Evolutionary conservation across 305 asterid species (phyloP).

Genomic region (Fraxinus platypoda): DNA sequence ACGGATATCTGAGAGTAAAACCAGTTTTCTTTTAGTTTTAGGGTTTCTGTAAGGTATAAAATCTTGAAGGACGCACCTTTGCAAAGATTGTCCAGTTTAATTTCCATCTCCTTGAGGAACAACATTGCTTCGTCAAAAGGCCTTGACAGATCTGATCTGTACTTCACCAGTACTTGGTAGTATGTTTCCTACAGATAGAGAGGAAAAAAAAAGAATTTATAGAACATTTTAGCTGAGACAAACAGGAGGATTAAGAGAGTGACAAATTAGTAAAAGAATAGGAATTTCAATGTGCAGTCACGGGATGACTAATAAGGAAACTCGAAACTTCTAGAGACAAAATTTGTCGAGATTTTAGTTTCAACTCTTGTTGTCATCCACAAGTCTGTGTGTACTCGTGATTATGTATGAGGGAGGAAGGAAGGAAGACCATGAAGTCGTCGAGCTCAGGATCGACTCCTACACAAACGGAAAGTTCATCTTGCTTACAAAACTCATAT

Average conservation of each 20-base stretch:
- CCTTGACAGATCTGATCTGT: slow-evolving; percentile 68
- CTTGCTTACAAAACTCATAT: slow-evolving; percentile 34
- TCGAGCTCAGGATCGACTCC: slow-evolving; percentile 87
- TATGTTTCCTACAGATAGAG: slow-evolving; percentile 54
- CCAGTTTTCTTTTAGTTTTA: slow-evolving; percentile 25
- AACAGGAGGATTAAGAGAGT: background rate
- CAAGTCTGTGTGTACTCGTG: background rate
- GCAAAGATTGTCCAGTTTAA: slow-evolving; percentile 64
- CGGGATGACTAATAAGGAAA: background rate
- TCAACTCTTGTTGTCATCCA: background rate
- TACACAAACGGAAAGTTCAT: slow-evolving; percentile 38
- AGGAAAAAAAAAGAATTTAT: background rate
- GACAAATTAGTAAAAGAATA: background rate
- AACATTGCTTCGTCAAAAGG: slow-evolving; percentile 81
- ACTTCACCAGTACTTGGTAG: slow-evolving; percentile 61
- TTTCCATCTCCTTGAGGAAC: slow-evolving; percentile 58
- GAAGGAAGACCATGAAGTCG: slow-evolving; percentile 68
- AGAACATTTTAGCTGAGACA: background rate
- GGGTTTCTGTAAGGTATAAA: slow-evolving; percentile 32
- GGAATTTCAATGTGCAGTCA: background rate
- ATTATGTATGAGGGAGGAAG: background rate
- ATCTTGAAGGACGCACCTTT: slow-evolving; percentile 42
- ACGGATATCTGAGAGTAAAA: background rate
- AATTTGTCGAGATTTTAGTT: background rate
- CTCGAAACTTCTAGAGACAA: no score